Evolutionary conservation across 257 asterid genomes (phyloP).

Genomic region (Solanum ossicruentum): DNA sequence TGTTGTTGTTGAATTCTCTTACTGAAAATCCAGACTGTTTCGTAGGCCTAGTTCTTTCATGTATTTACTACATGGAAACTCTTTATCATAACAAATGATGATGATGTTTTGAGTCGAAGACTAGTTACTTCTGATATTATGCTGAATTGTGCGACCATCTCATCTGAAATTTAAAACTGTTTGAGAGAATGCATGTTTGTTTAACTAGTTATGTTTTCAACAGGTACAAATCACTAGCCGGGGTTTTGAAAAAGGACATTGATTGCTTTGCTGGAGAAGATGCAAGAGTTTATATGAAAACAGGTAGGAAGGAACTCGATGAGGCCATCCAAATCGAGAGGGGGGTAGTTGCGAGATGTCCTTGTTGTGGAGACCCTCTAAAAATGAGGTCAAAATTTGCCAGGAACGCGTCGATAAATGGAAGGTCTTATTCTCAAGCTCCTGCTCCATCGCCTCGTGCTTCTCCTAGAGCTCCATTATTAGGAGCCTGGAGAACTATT

Average conservation of each 20-base stretch:
- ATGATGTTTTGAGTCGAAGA: not conserved
- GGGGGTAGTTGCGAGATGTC: constrained; percentile 29
- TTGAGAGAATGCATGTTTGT: not conserved
- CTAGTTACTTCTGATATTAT: not conserved
- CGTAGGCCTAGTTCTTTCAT: not conserved
- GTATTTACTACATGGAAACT: not conserved
- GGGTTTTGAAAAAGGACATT: constrained; percentile 52
- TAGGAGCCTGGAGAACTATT: constrained; percentile 14
- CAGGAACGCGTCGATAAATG: constrained; percentile 43
- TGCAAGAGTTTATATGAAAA: not conserved
- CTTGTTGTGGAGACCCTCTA: constrained; percentile 72
- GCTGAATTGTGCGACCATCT: not conserved
- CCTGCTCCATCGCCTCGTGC: constrained; percentile 53
- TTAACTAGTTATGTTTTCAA: not conserved
- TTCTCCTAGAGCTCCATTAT: constrained; percentile 23
- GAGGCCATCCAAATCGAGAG: constrained; percentile 23
- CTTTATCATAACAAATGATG: not conserved
- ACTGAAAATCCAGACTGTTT: not conserved
- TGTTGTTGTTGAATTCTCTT: not conserved
- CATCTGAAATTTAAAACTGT: not conserved
- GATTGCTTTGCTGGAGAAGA: constrained; percentile 30
- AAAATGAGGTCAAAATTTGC: constrained; percentile 14
- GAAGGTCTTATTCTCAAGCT: constrained; percentile 1
- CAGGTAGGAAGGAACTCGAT: constrained; percentile 26
- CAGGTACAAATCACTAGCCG: constrained; percentile 40